Evolutionary conservation across 805 yeast genomes (phyloP), one percentile per base, ranked within the genome.

Genomic region (Debaryomyces prosopidis): DNA sequence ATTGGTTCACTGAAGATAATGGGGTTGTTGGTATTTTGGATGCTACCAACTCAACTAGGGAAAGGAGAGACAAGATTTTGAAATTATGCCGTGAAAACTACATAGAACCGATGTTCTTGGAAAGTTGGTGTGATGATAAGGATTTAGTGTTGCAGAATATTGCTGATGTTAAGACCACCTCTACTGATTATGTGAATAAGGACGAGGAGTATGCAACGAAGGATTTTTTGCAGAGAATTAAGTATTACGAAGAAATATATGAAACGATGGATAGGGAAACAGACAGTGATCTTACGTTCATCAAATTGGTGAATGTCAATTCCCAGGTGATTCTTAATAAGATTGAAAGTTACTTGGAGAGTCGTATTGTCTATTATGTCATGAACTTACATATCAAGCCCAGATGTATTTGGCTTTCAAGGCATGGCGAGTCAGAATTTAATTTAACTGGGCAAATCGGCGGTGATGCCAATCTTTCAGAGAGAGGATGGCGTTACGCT

Each of bases 311-410:
- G 63, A 90, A 94, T 60, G 90, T 89, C 39, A 88, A 90, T 51
- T 79, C 91, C 43, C 96, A 90, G 62, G 89, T 94, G 36, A 82
- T 94, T 45, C 82, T 92, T 60, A 92, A 94, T 68, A 77, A 83
- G 49, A 90, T 94, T 53, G 89, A 88, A 63, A 82, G 91, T 18
- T 94, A 94, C 63, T 71, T 92, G 57, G 96, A 94, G 65, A 84
- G 94, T 50, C 80, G 97, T 57, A 90, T 94, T 51, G 97, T 91
- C 15, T 94, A 90, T 67, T 94, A 90, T 62, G 89, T 94, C 35
- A 91, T 94, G 97, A 94, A 94, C 60, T 72, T 94, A 54, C 97
- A 91, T 64, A 87, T 90, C 55, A 88, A 89, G 62, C 96, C 97
- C 20, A 79, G 98, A 51, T 80, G 85, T 51, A 90, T 94, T 49